Percentiles rank a stretch among this genome's conserved stretches.
These are phyloP conservation scores for Starmerella vitae DNA, from an alignment of 805 yeast species.

Conservation along the genomic window DNA sequence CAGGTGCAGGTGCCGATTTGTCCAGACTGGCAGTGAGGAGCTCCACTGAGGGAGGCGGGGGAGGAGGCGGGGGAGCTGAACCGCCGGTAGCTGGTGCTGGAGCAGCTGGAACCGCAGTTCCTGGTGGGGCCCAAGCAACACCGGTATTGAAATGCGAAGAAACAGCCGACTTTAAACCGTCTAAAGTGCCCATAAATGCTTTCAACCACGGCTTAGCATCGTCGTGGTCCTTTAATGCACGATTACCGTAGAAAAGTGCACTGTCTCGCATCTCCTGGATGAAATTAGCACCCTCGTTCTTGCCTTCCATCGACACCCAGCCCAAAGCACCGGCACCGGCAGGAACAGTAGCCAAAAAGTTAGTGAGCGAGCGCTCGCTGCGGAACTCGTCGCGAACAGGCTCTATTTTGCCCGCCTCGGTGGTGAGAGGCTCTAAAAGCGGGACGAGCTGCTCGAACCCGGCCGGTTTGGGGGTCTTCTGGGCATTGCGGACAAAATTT, in stretches of 20 bases:
- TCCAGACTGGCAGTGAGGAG: conserved; percentile 32
- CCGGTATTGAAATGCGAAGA: conserved; percentile 75
- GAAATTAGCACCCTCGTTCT: conserved; percentile 45
- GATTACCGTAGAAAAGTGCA: conserved; percentile 87
- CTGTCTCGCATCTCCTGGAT: conserved; percentile 79
- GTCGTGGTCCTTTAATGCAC: conserved; percentile 72
- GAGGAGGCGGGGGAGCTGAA: conserved; percentile 58
- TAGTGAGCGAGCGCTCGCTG: conserved; percentile 40
- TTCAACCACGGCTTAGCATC: conserved; percentile 81
- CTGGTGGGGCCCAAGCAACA: conserved; percentile 46
- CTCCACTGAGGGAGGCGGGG: conserved; percentile 73
- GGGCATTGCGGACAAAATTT: conserved; percentile 36
- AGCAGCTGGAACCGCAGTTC: conserved; percentile 21
- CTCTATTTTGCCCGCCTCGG: conserved; percentile 42
- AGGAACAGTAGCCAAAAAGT: conserved; percentile 67
- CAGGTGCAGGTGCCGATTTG: conserved; percentile 20
- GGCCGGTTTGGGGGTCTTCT: conserved; percentile 42
- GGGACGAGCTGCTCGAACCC: conserved; percentile 40
- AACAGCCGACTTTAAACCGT: conserved; percentile 55
- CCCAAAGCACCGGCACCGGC: conserved; percentile 86
- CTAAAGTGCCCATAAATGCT: conserved; percentile 46
- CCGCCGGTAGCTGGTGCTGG: conserved; percentile 30
- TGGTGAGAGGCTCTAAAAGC: conserved; percentile 57
- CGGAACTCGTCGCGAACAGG: conserved; percentile 65
- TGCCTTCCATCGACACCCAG: conserved; percentile 58